phyloP scores from a whole-genome alignment of 2,329 filamentous ascomycete species.

The Penicillium freii region DNA sequence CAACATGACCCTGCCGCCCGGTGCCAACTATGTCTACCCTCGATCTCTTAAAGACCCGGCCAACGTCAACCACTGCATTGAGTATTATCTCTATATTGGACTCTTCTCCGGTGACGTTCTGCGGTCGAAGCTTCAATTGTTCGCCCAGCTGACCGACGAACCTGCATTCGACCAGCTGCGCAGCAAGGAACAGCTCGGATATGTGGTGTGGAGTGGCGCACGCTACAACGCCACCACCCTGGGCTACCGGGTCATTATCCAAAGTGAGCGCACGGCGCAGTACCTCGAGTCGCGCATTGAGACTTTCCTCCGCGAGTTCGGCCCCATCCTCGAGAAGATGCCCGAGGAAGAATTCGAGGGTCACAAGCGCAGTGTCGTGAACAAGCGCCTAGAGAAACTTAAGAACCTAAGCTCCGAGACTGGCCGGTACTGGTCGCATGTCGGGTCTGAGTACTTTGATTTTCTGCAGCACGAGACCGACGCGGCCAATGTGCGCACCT shows the following conservation, averaged over 20 bases:
- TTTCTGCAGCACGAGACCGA: slow-evolving; percentile 81
- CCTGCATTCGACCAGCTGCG: slow-evolving; percentile 91
- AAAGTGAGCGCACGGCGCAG: slow-evolving; percentile 80
- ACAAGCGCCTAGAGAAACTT: slow-evolving; percentile 81
- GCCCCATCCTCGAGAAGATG: slow-evolving; percentile 69
- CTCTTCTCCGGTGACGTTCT: slow-evolving; percentile 65
- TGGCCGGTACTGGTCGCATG: slow-evolving; percentile 77
- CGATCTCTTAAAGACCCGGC: slow-evolving; percentile 78
- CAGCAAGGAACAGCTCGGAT: slow-evolving; percentile 96
- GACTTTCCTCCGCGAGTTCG: slow-evolving; percentile 70
- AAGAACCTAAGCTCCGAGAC: slow-evolving; percentile 90
- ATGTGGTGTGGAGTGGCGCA: slow-evolving; percentile 85
- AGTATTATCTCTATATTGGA: slow-evolving; percentile 72
- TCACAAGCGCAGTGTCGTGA: slow-evolving; percentile 85
- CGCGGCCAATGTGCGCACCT: slow-evolving; percentile 66
- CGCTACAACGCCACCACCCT: slow-evolving; percentile 72
- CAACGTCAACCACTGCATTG: slow-evolving; percentile 85
- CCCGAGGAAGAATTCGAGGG: slow-evolving; percentile 79
- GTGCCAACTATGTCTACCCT: slow-evolving; percentile 80
- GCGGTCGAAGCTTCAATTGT: slow-evolving; percentile 73
- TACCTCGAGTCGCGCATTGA: slow-evolving; percentile 89
- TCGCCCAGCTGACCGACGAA: slow-evolving; percentile 89
- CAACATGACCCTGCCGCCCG: slow-evolving; percentile 72
- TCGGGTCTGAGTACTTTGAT: slow-evolving; percentile 82
- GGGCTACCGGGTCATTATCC: slow-evolving; percentile 85